These are phyloP conservation scores for Globisporangium radiosum DNA, from an alignment of 352 stramenopile genomes.

Conservation along the genomic window DNA sequence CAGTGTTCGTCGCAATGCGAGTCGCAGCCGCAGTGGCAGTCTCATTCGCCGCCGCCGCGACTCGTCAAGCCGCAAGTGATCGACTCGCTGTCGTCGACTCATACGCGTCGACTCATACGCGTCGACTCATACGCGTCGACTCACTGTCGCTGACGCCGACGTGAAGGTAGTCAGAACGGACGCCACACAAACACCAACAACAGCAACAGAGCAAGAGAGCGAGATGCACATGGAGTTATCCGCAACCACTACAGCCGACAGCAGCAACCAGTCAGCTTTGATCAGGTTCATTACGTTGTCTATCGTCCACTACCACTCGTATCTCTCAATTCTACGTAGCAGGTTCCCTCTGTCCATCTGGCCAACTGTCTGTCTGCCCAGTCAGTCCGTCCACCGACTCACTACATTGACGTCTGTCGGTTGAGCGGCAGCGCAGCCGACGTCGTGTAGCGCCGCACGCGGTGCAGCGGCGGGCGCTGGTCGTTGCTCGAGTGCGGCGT, in stretches of 20 bases:
- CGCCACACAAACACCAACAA: no score
- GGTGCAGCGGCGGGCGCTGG: constrained; percentile 16
- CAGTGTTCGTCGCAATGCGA: constrained; percentile 14
- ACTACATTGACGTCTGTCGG: constrained; percentile 22
- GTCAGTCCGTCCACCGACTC: not conserved
- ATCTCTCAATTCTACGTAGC: no score
- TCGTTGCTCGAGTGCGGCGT: constrained; percentile 15
- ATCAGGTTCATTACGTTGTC: no score
- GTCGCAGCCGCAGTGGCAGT: constrained; percentile 12
- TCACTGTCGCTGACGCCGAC: not conserved
- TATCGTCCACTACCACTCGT: no score
- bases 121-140: not conserved
- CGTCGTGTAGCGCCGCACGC: constrained; percentile 37
- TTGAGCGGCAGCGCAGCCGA: constrained; percentile 7
- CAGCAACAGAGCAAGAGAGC: no score
- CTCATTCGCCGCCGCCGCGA: not conserved
- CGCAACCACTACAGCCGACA: no score
- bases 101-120: not conserved
- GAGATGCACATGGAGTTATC: no score
- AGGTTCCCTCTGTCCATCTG: not conserved
- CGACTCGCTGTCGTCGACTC: not conserved
- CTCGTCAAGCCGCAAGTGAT: not conserved
- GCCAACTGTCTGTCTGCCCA: not conserved
- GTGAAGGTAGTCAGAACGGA: no score
- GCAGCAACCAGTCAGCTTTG: no score